phyloP scores from a whole-genome alignment of 1,284 basidiomycete species.

The Fomitopsis pinicola region DNA sequence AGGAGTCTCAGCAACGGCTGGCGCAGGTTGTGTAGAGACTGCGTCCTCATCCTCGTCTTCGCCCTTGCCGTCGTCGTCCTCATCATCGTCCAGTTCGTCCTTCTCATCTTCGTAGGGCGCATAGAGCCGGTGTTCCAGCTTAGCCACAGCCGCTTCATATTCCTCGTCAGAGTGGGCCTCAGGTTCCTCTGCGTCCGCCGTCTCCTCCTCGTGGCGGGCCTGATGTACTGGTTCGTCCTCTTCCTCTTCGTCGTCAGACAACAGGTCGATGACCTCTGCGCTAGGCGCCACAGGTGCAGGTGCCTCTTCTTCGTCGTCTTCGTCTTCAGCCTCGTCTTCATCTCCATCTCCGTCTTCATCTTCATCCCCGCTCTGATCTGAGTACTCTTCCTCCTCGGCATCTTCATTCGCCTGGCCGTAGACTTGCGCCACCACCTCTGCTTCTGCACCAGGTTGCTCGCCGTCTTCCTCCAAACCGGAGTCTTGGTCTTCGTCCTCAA shows the following conservation, averaged over 20 bases:
- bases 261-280: constrained; percentile 19
- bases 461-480: constrained; percentile 20
- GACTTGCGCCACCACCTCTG: constrained; percentile 15
- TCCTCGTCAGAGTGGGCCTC: constrained; percentile 12
- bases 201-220: not conserved
- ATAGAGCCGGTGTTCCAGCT: not conserved
- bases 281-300: constrained; percentile 4
- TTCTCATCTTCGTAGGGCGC: not conserved
- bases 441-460: constrained; percentile 13
- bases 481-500: constrained; percentile 11
- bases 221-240: not conserved
- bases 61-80: constrained; percentile 1
- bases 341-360: constrained; percentile 13
- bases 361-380: constrained; percentile 5
- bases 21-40: not conserved
- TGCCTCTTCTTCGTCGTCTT: constrained; percentile 21
- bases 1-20: not conserved
- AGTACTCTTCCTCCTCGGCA: constrained; percentile 16
- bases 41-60: constrained; percentile 1
- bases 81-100: not conserved
- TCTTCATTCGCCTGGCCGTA: constrained; percentile 13
- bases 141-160: constrained; percentile 2
- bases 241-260: constrained; percentile 20
- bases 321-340: constrained; percentile 18
- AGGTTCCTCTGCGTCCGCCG: constrained; percentile 11